These are phyloP conservation scores for Butyriboletus loyo DNA, from an alignment of 768 basidiomycete species.

Conservation along the genomic window DNA sequence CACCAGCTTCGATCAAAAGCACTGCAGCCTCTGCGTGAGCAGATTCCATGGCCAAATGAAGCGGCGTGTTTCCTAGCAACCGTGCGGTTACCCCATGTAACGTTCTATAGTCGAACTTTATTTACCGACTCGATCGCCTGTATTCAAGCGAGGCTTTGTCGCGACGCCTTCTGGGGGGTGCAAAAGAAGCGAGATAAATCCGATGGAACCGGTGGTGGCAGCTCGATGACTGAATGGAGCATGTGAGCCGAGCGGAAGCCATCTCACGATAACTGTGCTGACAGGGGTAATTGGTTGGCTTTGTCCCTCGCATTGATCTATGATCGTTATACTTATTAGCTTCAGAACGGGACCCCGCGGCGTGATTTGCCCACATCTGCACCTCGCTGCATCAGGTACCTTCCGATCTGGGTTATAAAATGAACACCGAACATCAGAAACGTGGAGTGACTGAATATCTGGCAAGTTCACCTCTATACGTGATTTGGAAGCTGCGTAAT, in stretches of 20 bases:
- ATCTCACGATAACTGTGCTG: constrained; percentile 6
- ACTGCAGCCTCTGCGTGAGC: constrained; percentile 91
- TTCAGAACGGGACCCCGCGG: constrained; percentile 29
- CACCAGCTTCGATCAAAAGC: constrained; percentile 89
- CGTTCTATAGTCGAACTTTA: not conserved
- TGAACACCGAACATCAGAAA: constrained; percentile 25
- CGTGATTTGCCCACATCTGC: constrained; percentile 72
- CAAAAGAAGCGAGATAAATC: constrained; percentile 84
- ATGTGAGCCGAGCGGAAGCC: constrained; percentile 1
- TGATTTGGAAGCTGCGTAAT: constrained; percentile 92
- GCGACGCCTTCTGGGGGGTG: constrained; percentile 69
- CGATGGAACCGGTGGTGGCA: constrained; percentile 90
- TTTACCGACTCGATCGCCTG: constrained; percentile 73
- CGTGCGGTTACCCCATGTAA: not conserved
- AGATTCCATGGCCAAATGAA: constrained; percentile 97
- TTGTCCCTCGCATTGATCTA: constrained; percentile 95
- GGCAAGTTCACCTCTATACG: constrained; percentile 63
- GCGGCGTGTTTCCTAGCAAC: constrained; percentile 81
- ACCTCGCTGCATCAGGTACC: constrained; percentile 77
- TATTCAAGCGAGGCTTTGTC: constrained; percentile 80
- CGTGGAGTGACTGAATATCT: constrained; percentile 22
- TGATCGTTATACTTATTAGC: constrained; percentile 39
- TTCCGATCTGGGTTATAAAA: constrained; percentile 67
- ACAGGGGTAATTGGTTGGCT: constrained; percentile 91
- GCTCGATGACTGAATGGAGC: constrained; percentile 74